Evolutionary conservation across 768 basidiomycete species (phyloP).

Genomic region (Lentinus brumalis): DNA sequence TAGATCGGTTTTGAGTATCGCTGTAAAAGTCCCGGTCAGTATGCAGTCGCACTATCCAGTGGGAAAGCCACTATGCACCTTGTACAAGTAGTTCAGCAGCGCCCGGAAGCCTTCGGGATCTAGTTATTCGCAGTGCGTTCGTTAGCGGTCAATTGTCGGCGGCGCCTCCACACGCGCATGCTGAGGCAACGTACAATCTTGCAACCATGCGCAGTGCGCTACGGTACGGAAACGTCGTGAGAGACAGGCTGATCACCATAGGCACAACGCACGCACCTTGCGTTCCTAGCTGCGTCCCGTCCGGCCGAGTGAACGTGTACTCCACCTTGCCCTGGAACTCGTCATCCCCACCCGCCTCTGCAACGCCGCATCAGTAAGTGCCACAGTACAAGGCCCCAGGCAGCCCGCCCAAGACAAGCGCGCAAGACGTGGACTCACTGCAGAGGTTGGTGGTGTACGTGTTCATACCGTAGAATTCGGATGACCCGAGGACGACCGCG

Average conservation of each 20-base stretch:
- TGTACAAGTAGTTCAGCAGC: slow-evolving; percentile 72
- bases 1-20: slow-evolving; percentile 57
- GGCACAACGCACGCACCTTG: slow-evolving; percentile 47
- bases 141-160: slow-evolving; percentile 17
- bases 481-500: slow-evolving; percentile 62
- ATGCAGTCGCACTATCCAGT: neutral
- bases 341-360: slow-evolving; percentile 64
- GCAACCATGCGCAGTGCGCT: slow-evolving; percentile 69
- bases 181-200: slow-evolving; percentile 50
- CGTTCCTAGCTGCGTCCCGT: slow-evolving; percentile 65
- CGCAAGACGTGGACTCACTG: slow-evolving; percentile 25
- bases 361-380: neutral
- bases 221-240: neutral
- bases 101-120: slow-evolving; percentile 71
- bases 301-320: slow-evolving; percentile 68
- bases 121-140: slow-evolving; percentile 24
- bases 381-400: neutral
- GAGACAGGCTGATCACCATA: neutral
- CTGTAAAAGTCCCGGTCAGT: slow-evolving; percentile 24
- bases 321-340: slow-evolving; percentile 70
- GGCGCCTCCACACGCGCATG: neutral
- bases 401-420: neutral
- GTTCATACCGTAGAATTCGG: slow-evolving; percentile 78
- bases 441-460: slow-evolving; percentile 70
- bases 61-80: slow-evolving; percentile 39